Percentiles rank a stretch among this genome's conserved stretches.
Conservation (phyloP, 2,329 filamentous ascomycete species). For the Sclerotinia borealis region DNA sequence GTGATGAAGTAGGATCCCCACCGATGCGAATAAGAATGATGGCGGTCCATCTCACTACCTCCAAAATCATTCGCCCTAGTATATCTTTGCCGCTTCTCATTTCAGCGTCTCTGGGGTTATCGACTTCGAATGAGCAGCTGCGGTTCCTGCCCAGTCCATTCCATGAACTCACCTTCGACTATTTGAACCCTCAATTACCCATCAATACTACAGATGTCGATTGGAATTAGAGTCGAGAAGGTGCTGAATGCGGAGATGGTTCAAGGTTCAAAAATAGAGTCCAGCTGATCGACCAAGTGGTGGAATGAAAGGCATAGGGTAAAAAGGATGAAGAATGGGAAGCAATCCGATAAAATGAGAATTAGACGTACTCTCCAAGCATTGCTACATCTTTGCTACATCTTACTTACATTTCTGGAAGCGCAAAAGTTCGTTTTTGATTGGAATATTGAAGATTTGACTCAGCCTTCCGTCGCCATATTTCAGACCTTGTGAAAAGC, state of each 20-base stretch:
- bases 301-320: too few species aligned
- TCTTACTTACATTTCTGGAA: neutral
- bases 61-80: too few species aligned
- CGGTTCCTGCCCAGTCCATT: too few species aligned
- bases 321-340: too few species aligned
- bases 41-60: neutral
- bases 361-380: neutral
- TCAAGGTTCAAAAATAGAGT: too few species aligned
- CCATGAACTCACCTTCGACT: too few species aligned
- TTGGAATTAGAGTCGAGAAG: too few species aligned
- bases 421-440: neutral
- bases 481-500: neutral
- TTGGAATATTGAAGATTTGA: neutral
- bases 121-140: neutral
- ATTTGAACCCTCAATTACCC: too few species aligned
- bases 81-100: neutral
- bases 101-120: neutral
- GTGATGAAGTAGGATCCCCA: neutral
- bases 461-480: neutral
- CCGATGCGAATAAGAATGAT: neutral
- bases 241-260: too few species aligned
- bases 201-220: too few species aligned
- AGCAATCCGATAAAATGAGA: too few species aligned
- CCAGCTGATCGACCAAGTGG: too few species aligned
- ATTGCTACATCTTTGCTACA: neutral